These are phyloP conservation scores for Flaveria linearis DNA, from an alignment of 129 eudicot genomes.

Conservation along the genomic window DNA sequence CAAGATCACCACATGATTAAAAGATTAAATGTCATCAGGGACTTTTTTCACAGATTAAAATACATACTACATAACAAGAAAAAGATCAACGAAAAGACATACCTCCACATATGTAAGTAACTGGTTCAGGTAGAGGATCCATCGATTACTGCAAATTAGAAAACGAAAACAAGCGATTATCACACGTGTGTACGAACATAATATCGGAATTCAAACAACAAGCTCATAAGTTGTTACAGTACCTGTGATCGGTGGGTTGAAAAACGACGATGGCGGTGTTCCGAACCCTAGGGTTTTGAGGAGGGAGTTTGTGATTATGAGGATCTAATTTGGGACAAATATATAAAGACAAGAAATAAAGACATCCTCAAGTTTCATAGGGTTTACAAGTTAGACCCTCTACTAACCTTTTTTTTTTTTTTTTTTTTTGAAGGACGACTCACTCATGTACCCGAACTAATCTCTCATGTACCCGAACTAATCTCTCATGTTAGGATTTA, in stretches of 20 bases:
- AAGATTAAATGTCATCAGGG: not conserved
- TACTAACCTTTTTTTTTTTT: not conserved
- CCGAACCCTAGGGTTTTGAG: not conserved
- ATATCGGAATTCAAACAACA: not conserved
- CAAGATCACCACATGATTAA: not conserved
- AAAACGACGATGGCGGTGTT: no score
- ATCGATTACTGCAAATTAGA: slow-evolving; percentile 30
- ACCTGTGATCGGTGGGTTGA: no score
- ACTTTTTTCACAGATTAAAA: not conserved
- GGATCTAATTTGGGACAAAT: not conserved
- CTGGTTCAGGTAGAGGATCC: slow-evolving; percentile 88
- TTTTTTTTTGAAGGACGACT: no score
- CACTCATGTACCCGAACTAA: no score
- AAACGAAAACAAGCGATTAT: not conserved
- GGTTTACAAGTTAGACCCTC: not conserved
- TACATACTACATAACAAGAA: not conserved
- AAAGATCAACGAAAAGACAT: slow-evolving; percentile 10
- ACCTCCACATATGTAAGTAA: slow-evolving; percentile 90
- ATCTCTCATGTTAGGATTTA: no score
- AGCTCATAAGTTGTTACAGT: not conserved
- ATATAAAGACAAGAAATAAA: not conserved
- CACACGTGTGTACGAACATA: not conserved
- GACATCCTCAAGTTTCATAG: slow-evolving; percentile 5
- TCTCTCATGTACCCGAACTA: no score
- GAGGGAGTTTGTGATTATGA: not conserved